Conservation (phyloP, 805 yeast genomes). For the Hanseniaspora vineae region DNA sequence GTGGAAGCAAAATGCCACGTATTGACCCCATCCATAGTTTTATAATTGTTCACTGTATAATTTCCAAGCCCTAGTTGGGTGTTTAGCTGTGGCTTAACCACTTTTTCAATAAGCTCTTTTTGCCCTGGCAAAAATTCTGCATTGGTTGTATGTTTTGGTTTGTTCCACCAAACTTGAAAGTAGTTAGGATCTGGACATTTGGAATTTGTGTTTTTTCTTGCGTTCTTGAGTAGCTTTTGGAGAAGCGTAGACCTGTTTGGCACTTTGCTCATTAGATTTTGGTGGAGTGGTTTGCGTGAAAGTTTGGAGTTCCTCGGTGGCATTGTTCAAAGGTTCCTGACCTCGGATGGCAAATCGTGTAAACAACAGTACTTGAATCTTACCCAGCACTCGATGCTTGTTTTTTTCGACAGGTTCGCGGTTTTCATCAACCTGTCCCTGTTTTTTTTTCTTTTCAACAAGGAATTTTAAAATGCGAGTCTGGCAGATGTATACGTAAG, state of each 20-base stretch:
- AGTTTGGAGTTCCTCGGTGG: no score
- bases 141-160: not conserved
- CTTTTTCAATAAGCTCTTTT: not conserved
- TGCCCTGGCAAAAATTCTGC: slow-evolving; percentile 1
- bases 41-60: slow-evolving; percentile 2
- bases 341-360: no score
- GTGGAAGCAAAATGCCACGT: slow-evolving; percentile 4
- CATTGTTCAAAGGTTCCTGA: no score
- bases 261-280: not conserved
- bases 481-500: not conserved
- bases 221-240: not conserved
- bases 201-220: not conserved
- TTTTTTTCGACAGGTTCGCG: not conserved
- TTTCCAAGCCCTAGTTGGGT: not conserved
- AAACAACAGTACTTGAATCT: no score
- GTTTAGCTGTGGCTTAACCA: slow-evolving; percentile 2
- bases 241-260: not conserved
- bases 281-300: no score
- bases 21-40: slow-evolving; percentile 2
- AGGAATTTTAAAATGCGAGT: no score
- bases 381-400: not conserved
- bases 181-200: not conserved
- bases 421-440: no score
- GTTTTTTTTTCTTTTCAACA: no score
- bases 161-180: slow-evolving; percentile 3